These are phyloP conservation scores for Apostasia ramifera DNA, from an alignment of 106 monocot species.

Conservation along the genomic window DNA sequence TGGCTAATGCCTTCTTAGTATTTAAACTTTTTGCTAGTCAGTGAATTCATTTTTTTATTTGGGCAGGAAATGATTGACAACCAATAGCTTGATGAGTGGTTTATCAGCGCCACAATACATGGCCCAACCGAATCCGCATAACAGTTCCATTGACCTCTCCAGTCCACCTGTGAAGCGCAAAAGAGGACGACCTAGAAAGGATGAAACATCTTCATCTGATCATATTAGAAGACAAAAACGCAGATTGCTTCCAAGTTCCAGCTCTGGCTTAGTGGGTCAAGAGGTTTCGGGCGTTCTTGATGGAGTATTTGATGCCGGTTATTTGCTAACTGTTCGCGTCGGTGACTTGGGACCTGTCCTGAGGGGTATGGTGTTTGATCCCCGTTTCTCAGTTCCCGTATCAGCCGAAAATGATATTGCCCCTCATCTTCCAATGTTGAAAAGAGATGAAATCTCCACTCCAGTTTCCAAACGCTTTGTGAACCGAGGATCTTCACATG, in stretches of 20 bases:
- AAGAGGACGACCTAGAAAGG: constrained; percentile 67
- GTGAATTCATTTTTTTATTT: no score
- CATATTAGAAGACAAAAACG: constrained; percentile 9
- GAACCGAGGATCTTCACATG: neutral
- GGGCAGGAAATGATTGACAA: no score
- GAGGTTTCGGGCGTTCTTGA: constrained; percentile 43
- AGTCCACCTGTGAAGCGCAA: constrained; percentile 34
- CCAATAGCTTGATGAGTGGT: neutral
- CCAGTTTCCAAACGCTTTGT: neutral
- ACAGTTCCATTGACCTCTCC: constrained; percentile 15
- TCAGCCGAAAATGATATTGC: constrained; percentile 51
- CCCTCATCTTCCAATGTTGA: constrained; percentile 38
- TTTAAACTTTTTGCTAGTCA: no score
- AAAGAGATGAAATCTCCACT: constrained; percentile 10
- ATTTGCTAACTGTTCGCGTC: constrained; percentile 45
- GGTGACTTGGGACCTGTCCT: constrained; percentile 27
- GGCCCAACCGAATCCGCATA: constrained; percentile 13
- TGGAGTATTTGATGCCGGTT: constrained; percentile 71
- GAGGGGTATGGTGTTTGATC: constrained; percentile 52
- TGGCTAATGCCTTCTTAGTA: no score
- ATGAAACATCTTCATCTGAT: constrained; percentile 24
- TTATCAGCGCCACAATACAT: constrained; percentile 1
- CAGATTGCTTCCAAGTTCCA: neutral
- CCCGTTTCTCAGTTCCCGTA: constrained; percentile 28
- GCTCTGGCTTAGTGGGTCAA: constrained; percentile 24